Conservation (phyloP, 2,329 filamentous ascomycete species). For the Paecilomyces formosus region DNA sequence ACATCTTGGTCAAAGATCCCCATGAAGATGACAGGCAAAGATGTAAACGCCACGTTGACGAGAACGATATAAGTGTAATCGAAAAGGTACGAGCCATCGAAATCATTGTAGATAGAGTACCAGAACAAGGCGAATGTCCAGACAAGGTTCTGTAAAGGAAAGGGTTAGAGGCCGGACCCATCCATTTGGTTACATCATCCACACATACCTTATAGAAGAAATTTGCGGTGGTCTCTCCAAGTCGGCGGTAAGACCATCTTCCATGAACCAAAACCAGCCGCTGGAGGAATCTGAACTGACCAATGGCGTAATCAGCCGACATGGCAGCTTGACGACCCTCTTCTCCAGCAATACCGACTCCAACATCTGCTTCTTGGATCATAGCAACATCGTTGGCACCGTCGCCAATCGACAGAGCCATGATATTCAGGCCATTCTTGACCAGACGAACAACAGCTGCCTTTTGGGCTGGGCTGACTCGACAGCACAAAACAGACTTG, state of each 20-base stretch:
- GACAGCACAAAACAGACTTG: constrained; percentile 91
- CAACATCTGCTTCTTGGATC: constrained; percentile 97
- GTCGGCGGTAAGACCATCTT: constrained; percentile 88
- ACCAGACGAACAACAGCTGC: constrained; percentile 96
- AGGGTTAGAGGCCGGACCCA: constrained; percentile 16
- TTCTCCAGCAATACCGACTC: constrained; percentile 87
- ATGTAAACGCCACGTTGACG: constrained; percentile 96
- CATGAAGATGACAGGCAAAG: constrained; percentile 88
- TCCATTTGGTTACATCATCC: not conserved
- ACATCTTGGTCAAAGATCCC: constrained; percentile 97
- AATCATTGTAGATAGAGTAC: constrained; percentile 93
- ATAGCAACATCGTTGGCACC: constrained; percentile 95
- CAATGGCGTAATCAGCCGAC: constrained; percentile 94
- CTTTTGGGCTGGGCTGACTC: constrained; percentile 94
- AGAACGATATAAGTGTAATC: constrained; percentile 97
- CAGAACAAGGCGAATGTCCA: constrained; percentile 97
- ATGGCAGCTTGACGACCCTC: constrained; percentile 90
- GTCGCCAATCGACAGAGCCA: constrained; percentile 89
- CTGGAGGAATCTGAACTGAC: constrained; percentile 83
- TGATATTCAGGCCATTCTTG: constrained; percentile 87
- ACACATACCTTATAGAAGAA: constrained; percentile 88
- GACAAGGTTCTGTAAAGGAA: constrained; percentile 65
- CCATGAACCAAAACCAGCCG: constrained; percentile 83
- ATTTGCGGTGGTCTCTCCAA: constrained; percentile 91
- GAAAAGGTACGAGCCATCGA: constrained; percentile 93